Percentiles rank a stretch among this genome's conserved stretches.
These are phyloP conservation scores for Candida gigantensis DNA, from an alignment of 1,139 yeast species.

Conservation along the genomic window DNA sequence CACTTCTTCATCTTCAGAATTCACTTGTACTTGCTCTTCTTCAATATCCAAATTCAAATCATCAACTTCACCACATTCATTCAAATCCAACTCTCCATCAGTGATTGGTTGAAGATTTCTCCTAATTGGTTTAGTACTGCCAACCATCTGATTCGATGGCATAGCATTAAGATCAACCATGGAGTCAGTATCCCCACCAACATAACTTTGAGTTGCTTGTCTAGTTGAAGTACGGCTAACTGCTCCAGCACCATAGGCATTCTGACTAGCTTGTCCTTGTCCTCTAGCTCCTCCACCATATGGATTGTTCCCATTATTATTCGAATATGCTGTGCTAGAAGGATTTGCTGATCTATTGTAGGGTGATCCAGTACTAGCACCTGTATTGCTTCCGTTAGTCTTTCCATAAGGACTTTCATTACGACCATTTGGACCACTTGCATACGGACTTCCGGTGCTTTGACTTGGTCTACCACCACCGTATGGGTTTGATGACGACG, in stretches of 20 bases:
- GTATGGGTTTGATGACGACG: not conserved
- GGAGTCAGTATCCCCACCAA: constrained; percentile 31
- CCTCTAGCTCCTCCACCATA: too few species aligned
- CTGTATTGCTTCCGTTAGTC: constrained; percentile 6
- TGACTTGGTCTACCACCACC: constrained; percentile 5
- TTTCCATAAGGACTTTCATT: constrained; percentile 29
- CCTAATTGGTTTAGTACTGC: constrained; percentile 26
- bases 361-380: constrained; percentile 1
- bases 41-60: constrained; percentile 45
- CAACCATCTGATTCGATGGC: constrained; percentile 38
- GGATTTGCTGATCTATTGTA: not conserved
- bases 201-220: constrained; percentile 7
- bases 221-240: constrained; percentile 11
- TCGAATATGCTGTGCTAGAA: not conserved
- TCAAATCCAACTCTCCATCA: constrained; percentile 30
- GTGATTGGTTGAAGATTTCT: constrained; percentile 24
- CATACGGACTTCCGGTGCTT: constrained; percentile 2
- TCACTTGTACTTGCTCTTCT: constrained; percentile 48
- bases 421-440: constrained; percentile 1
- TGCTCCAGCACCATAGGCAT: not conserved
- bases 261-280: constrained; percentile 4
- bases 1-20: constrained; percentile 80
- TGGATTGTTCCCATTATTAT: constrained; percentile 15
- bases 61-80: constrained; percentile 36
- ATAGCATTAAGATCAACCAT: constrained; percentile 42